phyloP scores from a whole-genome alignment of 2,329 filamentous ascomycete species.

The Aspergillus fijiensis region DNA sequence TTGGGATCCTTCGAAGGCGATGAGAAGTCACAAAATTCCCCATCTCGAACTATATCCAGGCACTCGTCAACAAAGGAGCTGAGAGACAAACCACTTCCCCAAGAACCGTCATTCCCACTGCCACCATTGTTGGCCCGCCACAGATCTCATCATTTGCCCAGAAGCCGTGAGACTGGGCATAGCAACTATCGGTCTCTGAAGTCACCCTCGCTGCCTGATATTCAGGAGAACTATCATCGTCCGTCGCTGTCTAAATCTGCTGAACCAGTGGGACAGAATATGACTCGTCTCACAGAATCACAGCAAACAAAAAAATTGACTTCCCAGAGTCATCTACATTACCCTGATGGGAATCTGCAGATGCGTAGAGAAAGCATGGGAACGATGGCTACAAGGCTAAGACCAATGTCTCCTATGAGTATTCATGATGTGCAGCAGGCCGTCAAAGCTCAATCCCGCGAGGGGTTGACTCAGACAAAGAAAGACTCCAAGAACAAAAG shows the following conservation, averaged over 20 bases:
- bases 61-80: slow-evolving; percentile 28
- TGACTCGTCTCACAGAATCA: slow-evolving; percentile 26
- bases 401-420: slow-evolving; percentile 30
- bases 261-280: slow-evolving; percentile 37
- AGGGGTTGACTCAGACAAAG: slow-evolving; percentile 16
- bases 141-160: slow-evolving; percentile 6
- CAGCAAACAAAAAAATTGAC: slow-evolving; percentile 11
- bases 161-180: slow-evolving; percentile 8
- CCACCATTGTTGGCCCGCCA: slow-evolving; percentile 30
- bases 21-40: slow-evolving; percentile 14
- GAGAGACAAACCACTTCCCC: slow-evolving; percentile 44
- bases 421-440: slow-evolving; percentile 17
- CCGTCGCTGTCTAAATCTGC: slow-evolving; percentile 35
- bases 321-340: slow-evolving; percentile 14
- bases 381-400: slow-evolving; percentile 32
- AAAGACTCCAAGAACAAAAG: slow-evolving; percentile 16
- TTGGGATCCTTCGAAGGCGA: slow-evolving; percentile 38
- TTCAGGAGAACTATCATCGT: slow-evolving; percentile 13
- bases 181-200: not conserved
- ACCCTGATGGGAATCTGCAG: slow-evolving; percentile 32
- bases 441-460: slow-evolving; percentile 8
- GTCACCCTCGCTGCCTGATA: slow-evolving; percentile 7
- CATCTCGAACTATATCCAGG: slow-evolving; percentile 15
- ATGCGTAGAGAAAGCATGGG: slow-evolving; percentile 37
- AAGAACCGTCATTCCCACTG: slow-evolving; percentile 34